Base-by-base conservation (phyloP, 2,329 filamentous ascomycete species). In the Aphanocladium album region DNA sequence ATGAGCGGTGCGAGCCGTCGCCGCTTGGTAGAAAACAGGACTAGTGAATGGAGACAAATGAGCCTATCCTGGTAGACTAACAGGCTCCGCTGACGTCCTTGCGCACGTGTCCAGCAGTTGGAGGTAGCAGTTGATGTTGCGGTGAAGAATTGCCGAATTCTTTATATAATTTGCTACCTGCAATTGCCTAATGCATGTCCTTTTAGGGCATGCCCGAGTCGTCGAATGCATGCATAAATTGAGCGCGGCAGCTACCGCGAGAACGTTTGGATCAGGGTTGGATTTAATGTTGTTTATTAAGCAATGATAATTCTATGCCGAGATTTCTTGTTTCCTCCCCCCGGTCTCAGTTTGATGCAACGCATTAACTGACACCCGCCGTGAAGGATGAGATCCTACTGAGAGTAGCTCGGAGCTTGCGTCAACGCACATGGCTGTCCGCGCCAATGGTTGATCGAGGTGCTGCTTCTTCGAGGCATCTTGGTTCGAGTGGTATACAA, bases 1-100 rank as follows among this genome's bases (percentile, higher is more conserved):
- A 62, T 55, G 51, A 62, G 57, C 57, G 56, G 56, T 62, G 61
- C 56, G 61, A 62, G 56, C 56, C 61, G 60, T 55, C 23, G 55
- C 55, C 50, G 53, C 46, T 54, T 52, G 39, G 30, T 37, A n/a
- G 52, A 53, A 53, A 57, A 56, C 45, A 62, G 45, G 51, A 50
- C 52, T 61, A 61, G 60, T 47, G 39, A 51, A 43, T 54, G 60
- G 56, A 54, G 56, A 58, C 27, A 55, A 37, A 21, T 43, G 50
- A 54, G 57, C 50, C 35, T 52, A 60, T 60, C 41, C 50, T 54
- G 23, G 50, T 45, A 30, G 41, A 54, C 49, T 60, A 53, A 39
- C 50, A 25, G 50, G 30, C 57, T 60, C 57, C 49, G 57, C 57
- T 23, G 57, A 30, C 41, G 27, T 30, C 43, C n/a, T 54, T 39